These are phyloP conservation scores for Mortierella antarctica DNA, from an alignment of 192 early-diverging fungal species.

Conservation along the genomic window DNA sequence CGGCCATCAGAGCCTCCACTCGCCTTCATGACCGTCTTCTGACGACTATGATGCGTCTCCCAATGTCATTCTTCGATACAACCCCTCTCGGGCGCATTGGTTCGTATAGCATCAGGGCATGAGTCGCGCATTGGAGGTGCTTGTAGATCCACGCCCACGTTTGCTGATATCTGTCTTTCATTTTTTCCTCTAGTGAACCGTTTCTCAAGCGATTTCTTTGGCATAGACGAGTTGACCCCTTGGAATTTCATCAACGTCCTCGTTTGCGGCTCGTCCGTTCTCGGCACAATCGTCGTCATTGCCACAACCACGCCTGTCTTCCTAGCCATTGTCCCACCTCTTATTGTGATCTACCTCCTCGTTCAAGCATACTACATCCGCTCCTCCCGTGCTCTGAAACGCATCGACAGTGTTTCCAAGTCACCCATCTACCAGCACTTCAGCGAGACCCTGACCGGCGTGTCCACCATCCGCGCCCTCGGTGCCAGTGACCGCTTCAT, in stretches of 20 bases:
- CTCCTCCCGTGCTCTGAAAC: constrained; percentile 83
- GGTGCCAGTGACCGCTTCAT: constrained; percentile 59
- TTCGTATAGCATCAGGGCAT: constrained; percentile 60
- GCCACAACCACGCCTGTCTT: constrained; percentile 58
- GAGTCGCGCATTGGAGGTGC: constrained; percentile 64
- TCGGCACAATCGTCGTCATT: constrained; percentile 59
- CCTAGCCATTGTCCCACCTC: constrained; percentile 61
- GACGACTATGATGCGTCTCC: constrained; percentile 70
- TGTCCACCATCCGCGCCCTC: constrained; percentile 77
- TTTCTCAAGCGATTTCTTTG: constrained; percentile 89
- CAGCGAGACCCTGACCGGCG: constrained; percentile 72
- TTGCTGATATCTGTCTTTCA: too few species aligned
- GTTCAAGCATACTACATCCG: constrained; percentile 74
- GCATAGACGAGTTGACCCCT: constrained; percentile 78
- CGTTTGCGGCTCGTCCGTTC: constrained; percentile 47
- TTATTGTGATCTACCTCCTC: constrained; percentile 58
- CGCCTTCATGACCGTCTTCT: constrained; percentile 72
- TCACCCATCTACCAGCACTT: constrained; percentile 85
- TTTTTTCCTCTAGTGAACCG: constrained; percentile 87
- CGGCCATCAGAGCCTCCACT: constrained; percentile 69
- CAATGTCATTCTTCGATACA: constrained; percentile 73
- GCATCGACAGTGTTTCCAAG: constrained; percentile 83
- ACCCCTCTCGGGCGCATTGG: constrained; percentile 70
- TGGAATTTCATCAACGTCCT: constrained; percentile 61
- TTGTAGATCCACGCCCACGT: too few species aligned